Evolutionary conservation across 2,329 filamentous ascomycete species (phyloP).

Genomic region (Peltaster fructicola): DNA sequence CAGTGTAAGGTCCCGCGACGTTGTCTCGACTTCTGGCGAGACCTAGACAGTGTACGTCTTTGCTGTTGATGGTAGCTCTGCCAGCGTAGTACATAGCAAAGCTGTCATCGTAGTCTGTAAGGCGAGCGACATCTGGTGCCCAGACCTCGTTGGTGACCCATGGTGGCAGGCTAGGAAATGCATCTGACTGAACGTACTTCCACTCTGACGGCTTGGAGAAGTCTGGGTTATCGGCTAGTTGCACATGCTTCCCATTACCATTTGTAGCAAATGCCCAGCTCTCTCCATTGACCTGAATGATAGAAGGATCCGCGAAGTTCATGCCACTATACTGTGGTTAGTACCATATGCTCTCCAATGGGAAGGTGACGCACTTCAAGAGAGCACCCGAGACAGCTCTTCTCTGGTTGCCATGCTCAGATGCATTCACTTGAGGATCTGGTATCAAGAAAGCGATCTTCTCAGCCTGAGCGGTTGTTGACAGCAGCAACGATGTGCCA

Average conservation of each 20-base stretch:
- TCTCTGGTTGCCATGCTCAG: no score
- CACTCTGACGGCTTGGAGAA: slow-evolving; percentile 28
- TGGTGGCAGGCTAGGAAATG: slow-evolving; percentile 31
- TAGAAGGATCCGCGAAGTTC: slow-evolving; percentile 38
- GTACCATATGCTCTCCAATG: no score
- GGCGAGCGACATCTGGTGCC: slow-evolving; percentile 39
- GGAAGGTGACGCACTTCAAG: no score
- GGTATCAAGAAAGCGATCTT: no score
- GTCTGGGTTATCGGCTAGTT: slow-evolving; percentile 31
- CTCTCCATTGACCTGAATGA: slow-evolving; percentile 30
- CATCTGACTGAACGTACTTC: slow-evolving; percentile 25
- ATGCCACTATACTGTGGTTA: no score
- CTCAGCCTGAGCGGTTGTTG: no score
- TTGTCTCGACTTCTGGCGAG: slow-evolving; percentile 7
- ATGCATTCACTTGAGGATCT: no score
- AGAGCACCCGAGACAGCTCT: no score
- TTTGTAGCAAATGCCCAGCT: slow-evolving; percentile 36
- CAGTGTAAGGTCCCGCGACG: slow-evolving; percentile 10
- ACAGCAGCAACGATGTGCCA: no score
- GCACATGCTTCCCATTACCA: slow-evolving; percentile 28
- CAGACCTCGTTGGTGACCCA: slow-evolving; percentile 28
- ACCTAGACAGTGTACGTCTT: slow-evolving; percentile 11
- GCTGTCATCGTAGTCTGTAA: slow-evolving; percentile 14
- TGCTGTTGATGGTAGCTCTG: slow-evolving; percentile 5
- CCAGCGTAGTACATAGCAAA: slow-evolving; percentile 14